Conservation (phyloP, 2,329 filamentous ascomycete genomes). For the Salinomyces thailandicus region DNA sequence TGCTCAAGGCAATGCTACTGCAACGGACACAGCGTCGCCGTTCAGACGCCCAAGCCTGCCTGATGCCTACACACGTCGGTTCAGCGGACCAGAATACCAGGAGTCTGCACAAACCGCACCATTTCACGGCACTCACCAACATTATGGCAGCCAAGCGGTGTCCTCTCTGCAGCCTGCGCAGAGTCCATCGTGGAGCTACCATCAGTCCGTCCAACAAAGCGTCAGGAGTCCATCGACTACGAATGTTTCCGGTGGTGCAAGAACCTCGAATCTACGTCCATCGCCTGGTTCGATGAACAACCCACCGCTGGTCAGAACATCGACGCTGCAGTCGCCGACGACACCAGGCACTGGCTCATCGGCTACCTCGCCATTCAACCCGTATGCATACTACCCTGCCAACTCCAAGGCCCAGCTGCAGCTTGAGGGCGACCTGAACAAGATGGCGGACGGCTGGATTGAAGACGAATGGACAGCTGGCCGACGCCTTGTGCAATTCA, state of each 20-base stretch:
- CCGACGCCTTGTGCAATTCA: slow-evolving; percentile 80
- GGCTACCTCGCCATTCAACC: slow-evolving; percentile 51
- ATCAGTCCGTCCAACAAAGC: slow-evolving; percentile 11
- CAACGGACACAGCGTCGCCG: slow-evolving; percentile 29
- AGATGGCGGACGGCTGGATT: slow-evolving; percentile 77
- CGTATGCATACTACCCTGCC: slow-evolving; percentile 64
- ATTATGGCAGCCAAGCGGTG: slow-evolving; percentile 18
- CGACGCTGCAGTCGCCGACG: slow-evolving; percentile 48
- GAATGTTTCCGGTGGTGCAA: slow-evolving; percentile 15
- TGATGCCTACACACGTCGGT: slow-evolving; percentile 28
- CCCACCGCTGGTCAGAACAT: slow-evolving; percentile 56
- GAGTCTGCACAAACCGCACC: slow-evolving; percentile 20
- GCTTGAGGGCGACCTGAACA: slow-evolving; percentile 72
- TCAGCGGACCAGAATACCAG: slow-evolving; percentile 25
- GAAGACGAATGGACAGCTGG: slow-evolving; percentile 68
- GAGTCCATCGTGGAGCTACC: slow-evolving; percentile 25
- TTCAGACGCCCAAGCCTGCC: slow-evolving; percentile 28
- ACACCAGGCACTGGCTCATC: slow-evolving; percentile 26
- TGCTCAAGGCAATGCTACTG: slow-evolving; percentile 18
- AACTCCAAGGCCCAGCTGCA: slow-evolving; percentile 70
- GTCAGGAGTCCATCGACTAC: slow-evolving; percentile 21
- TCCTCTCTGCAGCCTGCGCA: slow-evolving; percentile 25
- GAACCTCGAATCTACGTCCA: slow-evolving; percentile 27
- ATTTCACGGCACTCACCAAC: slow-evolving; percentile 14
- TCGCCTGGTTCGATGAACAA: slow-evolving; percentile 39